A percentile compares a stretch with the other conserved stretches of the same genome.
Evolutionary conservation across 2,329 filamentous ascomycete genomes (phyloP).

Genomic region (Ilyonectria sp.): DNA sequence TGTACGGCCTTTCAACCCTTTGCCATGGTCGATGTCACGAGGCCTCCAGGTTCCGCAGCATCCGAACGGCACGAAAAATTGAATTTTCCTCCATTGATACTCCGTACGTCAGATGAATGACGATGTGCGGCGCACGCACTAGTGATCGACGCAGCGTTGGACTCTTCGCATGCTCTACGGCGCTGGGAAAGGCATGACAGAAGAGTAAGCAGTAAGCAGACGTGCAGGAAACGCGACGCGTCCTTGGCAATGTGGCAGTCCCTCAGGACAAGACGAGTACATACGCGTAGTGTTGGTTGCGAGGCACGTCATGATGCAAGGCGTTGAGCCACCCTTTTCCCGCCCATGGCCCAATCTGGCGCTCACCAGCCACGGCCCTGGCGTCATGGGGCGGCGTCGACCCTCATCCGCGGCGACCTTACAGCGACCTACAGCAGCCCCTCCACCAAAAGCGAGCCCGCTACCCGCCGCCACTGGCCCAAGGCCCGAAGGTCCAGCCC

Average conservation of each 20-base stretch:
- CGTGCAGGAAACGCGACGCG: not conserved
- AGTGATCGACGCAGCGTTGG: not conserved
- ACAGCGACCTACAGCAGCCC: constrained; percentile 10
- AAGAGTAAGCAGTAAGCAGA: not conserved
- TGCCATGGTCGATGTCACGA: not conserved
- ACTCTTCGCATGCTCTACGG: not conserved
- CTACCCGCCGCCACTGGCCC: constrained; percentile 17
- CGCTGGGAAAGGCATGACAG: not conserved
- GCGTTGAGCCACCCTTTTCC: not conserved
- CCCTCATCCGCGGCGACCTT: not conserved
- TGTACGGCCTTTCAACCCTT: not conserved
- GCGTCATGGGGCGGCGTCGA: constrained; percentile 23
- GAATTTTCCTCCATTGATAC: not conserved
- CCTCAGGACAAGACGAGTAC: too few species aligned
- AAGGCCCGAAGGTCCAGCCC: constrained; percentile 4
- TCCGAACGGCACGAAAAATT: constrained; percentile 19
- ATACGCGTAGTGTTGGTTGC: not conserved
- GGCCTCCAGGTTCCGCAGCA: constrained; percentile 17
- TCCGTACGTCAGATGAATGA: not conserved
- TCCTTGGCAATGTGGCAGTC: not conserved
- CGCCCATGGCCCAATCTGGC: not conserved
- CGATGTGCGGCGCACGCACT: constrained; percentile 17
- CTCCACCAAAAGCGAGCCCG: constrained; percentile 16
- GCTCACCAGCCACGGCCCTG: constrained; percentile 26
- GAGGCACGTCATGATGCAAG: constrained; percentile 7